Percentiles rank a stretch among this genome's conserved stretches.
Conservation (phyloP, 345 rosid species). For the Rhodomyrtus tomentosa region DNA sequence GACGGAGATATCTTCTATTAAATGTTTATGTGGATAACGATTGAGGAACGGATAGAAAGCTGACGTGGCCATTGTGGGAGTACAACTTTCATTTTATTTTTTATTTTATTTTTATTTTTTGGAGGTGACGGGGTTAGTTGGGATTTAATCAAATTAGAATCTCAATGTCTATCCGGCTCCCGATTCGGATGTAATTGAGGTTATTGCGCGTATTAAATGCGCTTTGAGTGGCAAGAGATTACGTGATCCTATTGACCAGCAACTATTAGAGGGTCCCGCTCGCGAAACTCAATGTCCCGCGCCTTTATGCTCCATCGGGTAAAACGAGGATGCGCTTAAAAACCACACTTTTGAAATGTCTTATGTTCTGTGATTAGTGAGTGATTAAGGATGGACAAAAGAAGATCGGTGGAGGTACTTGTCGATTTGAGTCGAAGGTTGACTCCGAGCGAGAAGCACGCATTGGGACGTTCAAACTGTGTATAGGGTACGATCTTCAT, state of each 20-base stretch:
- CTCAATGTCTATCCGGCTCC: background rate
- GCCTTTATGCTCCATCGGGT: no score
- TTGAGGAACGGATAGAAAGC: background rate
- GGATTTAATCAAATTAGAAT: background rate
- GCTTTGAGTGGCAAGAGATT: no score
- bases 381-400: background rate
- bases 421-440: background rate
- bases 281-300: rapidly evolving
- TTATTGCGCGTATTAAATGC: background rate
- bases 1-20: background rate
- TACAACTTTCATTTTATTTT: background rate
- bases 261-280: background rate
- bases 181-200: background rate
- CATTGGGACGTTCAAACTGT: rapidly evolving
- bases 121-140: background rate
- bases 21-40: background rate
- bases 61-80: background rate
- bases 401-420: background rate
- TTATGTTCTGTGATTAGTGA: background rate
- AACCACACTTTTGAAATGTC: background rate
- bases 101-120: background rate
- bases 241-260: background rate
- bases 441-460: rapidly evolving
- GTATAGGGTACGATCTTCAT: background rate
- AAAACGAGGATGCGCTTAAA: no score